Conservation (phyloP, 495 filamentous ascomycete species). For the Neurospora terricola region DNA sequence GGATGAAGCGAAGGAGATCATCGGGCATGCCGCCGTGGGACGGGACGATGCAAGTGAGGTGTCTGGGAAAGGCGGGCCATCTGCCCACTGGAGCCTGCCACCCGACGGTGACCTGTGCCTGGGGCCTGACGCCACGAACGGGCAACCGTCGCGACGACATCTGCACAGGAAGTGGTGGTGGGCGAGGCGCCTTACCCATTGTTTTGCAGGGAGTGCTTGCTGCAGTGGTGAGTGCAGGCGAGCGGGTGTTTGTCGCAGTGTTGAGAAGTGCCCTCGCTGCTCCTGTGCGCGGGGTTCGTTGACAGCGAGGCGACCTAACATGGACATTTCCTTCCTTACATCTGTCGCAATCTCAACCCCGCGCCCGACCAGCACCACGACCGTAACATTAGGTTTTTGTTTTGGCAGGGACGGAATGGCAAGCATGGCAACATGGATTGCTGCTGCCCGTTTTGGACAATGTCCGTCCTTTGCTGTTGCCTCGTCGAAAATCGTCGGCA, state of each 20-base stretch:
- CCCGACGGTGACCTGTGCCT: background rate
- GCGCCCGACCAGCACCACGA: background rate
- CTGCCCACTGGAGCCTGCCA: background rate
- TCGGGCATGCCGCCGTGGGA: background rate
- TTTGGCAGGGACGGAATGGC: background rate
- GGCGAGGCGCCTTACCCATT: background rate
- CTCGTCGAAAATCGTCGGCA: background rate
- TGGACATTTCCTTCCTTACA: background rate
- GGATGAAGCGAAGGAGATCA: background rate
- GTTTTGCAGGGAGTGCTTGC: background rate
- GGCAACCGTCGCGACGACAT: background rate
- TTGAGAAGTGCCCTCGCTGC: background rate
- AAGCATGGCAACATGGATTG: background rate
- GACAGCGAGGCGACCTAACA: background rate
- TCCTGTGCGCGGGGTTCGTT: background rate
- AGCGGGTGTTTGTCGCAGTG: background rate
- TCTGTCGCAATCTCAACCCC: background rate
- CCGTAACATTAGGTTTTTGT: background rate
- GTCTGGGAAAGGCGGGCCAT: background rate
- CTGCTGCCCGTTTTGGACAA: background rate
- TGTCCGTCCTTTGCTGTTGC: background rate
- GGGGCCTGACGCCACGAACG: background rate
- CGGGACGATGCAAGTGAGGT: background rate
- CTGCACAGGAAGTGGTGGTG: background rate
- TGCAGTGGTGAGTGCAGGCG: background rate